A percentile compares a stretch with the other conserved stretches of the same genome.
Evolutionary conservation across 331 rosid species (phyloP).

Genomic region (Pyrus hybrid): DNA sequence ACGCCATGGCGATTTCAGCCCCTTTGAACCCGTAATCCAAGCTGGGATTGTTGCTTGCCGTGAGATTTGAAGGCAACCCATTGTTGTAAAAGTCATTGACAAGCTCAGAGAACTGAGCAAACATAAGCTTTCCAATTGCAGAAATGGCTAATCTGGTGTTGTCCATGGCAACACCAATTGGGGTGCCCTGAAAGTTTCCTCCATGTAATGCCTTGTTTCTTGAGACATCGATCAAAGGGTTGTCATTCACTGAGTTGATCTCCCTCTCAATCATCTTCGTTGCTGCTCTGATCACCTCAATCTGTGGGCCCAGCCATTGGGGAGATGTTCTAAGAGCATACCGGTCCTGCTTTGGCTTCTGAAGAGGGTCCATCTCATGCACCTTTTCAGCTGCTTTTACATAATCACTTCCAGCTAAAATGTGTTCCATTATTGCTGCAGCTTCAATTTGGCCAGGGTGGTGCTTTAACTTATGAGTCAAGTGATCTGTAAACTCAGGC

Average conservation of each 20-base stretch:
- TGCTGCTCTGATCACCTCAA: slow-evolving; percentile 71
- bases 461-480: slow-evolving; percentile 81
- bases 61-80: slow-evolving; percentile 77
- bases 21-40: slow-evolving; percentile 95
- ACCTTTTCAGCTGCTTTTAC: slow-evolving; percentile 55
- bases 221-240: slow-evolving; percentile 84
- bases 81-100: slow-evolving; percentile 84
- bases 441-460: slow-evolving; percentile 98
- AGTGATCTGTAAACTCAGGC: slow-evolving; percentile 77
- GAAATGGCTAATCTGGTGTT: slow-evolving; percentile 78
- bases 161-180: slow-evolving; percentile 93
- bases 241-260: slow-evolving; percentile 88
- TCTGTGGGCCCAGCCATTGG: slow-evolving; percentile 90
- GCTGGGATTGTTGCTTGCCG: slow-evolving; percentile 64
- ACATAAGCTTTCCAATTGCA: slow-evolving; percentile 74
- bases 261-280: slow-evolving; percentile 90
- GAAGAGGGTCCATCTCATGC: slow-evolving; percentile 85
- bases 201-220: slow-evolving; percentile 87
- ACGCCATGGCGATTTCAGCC: slow-evolving; percentile 89
- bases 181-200: slow-evolving; percentile 91
- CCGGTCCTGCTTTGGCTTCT: slow-evolving; percentile 85
- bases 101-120: slow-evolving; percentile 93
- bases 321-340: slow-evolving; percentile 91
- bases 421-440: slow-evolving; percentile 93
- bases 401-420: slow-evolving; percentile 70